These are phyloP conservation scores for Oryza meridionalis DNA, from an alignment of 176 grass and related monocot species.

Conservation along the genomic window DNA sequence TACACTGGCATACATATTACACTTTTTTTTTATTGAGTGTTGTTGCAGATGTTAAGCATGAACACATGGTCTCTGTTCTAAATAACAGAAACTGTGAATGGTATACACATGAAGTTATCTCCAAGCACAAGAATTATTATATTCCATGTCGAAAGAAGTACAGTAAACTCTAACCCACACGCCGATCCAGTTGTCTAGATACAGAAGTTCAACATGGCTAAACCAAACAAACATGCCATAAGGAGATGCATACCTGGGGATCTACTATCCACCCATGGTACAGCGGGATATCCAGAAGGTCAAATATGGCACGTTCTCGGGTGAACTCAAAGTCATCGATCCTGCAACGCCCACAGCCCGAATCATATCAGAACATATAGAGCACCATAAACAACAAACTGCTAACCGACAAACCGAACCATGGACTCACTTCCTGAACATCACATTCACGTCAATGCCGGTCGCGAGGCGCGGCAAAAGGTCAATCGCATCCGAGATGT, in stretches of 20 bases:
- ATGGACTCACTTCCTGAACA: slow-evolving; percentile 78
- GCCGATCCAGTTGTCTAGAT: neutral
- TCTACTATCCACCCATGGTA: slow-evolving; percentile 99
- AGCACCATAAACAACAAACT: neutral
- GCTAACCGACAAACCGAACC: slow-evolving; percentile 10
- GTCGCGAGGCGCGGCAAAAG: slow-evolving; percentile 73
- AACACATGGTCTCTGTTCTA: neutral
- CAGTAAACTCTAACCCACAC: neutral
- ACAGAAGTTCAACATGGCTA: neutral
- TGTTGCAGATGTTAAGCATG: neutral
- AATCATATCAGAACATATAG: slow-evolving; percentile 21
- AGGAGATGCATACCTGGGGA: slow-evolving; percentile 68
- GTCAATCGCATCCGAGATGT: slow-evolving; percentile 84
- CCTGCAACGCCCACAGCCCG: slow-evolving; percentile 45
- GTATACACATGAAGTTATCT: neutral
- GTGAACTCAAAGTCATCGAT: slow-evolving; percentile 99
- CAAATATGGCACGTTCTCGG: slow-evolving; percentile 90
- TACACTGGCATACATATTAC: neutral
- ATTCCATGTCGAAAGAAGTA: neutral
- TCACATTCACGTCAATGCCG: slow-evolving; percentile 91
- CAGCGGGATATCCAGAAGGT: slow-evolving; percentile 90
- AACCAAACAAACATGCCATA: neutral
- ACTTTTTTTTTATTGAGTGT: neutral
- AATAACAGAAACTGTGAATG: neutral
- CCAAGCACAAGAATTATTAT: neutral